Evolutionary conservation across 2,329 filamentous ascomycete species (phyloP).

Genomic region (Talaromyces amestolkiae): DNA sequence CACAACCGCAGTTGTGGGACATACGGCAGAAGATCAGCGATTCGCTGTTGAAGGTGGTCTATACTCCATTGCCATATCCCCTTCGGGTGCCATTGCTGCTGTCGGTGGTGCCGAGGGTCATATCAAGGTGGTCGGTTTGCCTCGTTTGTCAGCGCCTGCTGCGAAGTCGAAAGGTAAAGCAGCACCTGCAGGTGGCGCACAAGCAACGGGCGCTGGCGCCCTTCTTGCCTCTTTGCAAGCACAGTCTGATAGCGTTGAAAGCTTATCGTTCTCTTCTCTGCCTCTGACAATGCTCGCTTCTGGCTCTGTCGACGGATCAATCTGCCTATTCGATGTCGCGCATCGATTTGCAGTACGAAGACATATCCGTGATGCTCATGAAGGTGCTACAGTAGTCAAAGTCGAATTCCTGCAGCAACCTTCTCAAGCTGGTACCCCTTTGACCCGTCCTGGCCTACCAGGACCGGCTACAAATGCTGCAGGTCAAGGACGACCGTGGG

Average conservation of each 20-base stretch:
- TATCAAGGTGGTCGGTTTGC: slow-evolving; percentile 81
- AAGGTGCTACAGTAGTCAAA: slow-evolving; percentile 87
- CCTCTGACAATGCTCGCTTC: slow-evolving; percentile 61
- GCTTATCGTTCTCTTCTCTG: slow-evolving; percentile 62
- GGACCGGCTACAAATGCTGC: slow-evolving; percentile 26
- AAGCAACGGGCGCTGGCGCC: slow-evolving; percentile 55
- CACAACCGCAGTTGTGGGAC: slow-evolving; percentile 66
- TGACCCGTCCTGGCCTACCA: slow-evolving; percentile 25
- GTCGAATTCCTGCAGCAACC: slow-evolving; percentile 72
- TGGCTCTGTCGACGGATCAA: slow-evolving; percentile 64
- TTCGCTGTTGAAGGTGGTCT: slow-evolving; percentile 90
- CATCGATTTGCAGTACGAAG: slow-evolving; percentile 83
- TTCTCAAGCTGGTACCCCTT: slow-evolving; percentile 27
- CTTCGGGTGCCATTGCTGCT: slow-evolving; percentile 73
- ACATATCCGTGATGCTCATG: slow-evolving; percentile 77
- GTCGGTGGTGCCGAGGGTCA: slow-evolving; percentile 85
- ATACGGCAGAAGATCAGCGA: slow-evolving; percentile 79
- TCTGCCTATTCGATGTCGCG: slow-evolving; percentile 82
- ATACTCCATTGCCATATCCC: slow-evolving; percentile 81
- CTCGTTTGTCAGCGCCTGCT: slow-evolving; percentile 55
- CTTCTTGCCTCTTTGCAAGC: slow-evolving; percentile 82
- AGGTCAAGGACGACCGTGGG: slow-evolving; percentile 54
- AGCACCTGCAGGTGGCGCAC: slow-evolving; percentile 34
- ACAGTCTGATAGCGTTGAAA: slow-evolving; percentile 77
- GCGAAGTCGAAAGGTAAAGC: slow-evolving; percentile 53